phyloP scores from a whole-genome alignment of 129 eudicot species.

The Saussurea involucrata region DNA sequence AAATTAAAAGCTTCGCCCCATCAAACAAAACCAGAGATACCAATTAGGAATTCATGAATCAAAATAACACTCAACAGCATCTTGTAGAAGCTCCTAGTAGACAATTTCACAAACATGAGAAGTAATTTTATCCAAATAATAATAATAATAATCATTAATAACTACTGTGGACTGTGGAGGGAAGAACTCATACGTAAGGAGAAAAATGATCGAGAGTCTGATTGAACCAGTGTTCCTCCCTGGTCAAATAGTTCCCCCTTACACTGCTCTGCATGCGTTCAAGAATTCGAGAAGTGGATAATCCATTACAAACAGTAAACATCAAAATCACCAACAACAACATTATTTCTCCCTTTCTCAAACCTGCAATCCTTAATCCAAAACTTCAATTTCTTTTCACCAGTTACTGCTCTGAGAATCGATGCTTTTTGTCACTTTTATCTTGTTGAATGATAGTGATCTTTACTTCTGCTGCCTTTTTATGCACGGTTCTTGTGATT shows the following conservation, averaged over 20 bases:
- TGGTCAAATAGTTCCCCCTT: conserved; percentile 50
- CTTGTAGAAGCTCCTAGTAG: background rate
- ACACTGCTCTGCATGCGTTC: conserved; percentile 16
- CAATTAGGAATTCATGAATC: background rate
- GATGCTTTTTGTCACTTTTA: conserved; percentile 3
- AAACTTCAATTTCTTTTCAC: background rate
- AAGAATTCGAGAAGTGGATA: conserved; percentile 33
- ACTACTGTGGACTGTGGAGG: background rate
- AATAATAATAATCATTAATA: background rate
- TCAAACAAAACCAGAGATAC: background rate
- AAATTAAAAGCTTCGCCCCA: background rate
- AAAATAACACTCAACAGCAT: background rate
- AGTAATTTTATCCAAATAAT: background rate
- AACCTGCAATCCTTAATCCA: background rate
- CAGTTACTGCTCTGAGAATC: background rate
- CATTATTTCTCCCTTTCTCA: conserved; percentile 11
- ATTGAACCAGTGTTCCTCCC: conserved; percentile 72
- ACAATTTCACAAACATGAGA: background rate
- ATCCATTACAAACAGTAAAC: conserved; percentile 21
- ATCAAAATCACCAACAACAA: conserved; percentile 8
- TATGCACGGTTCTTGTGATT: background rate
- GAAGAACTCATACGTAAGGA: conserved; percentile 41
- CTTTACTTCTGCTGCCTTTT: background rate
- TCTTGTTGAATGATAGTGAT: background rate
- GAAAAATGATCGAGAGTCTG: conserved; percentile 96